These are phyloP conservation scores for Kwoniella botswanensis DNA, from an alignment of 768 basidiomycete species.

Conservation along the genomic window DNA sequence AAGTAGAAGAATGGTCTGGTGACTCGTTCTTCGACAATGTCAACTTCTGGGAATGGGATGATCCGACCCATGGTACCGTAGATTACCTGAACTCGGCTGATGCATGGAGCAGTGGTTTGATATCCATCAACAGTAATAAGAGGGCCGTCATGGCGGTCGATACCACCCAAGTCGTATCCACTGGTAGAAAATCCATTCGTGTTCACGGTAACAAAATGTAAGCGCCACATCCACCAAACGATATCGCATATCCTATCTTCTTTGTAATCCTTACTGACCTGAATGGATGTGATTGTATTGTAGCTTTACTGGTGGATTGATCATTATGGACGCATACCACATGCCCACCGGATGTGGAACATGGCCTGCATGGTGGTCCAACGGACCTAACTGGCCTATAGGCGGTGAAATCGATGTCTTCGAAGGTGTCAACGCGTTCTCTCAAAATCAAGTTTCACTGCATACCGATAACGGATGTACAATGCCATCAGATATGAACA, in stretches of 20 bases:
- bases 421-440: constrained; percentile 61
- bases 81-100: constrained; percentile 65
- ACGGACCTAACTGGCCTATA: constrained; percentile 61
- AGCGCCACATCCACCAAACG: constrained; percentile 7
- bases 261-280: no score
- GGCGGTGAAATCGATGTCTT: constrained; percentile 60
- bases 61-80: constrained; percentile 76
- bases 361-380: constrained; percentile 73
- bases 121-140: constrained; percentile 70
- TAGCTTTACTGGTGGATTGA: constrained; percentile 65
- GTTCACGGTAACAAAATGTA: constrained; percentile 63
- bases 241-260: no score
- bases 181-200: constrained; percentile 75
- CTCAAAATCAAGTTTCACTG: constrained; percentile 60
- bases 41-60: constrained; percentile 67
- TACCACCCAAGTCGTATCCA: constrained; percentile 74
- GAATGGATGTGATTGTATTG: constrained; percentile 50
- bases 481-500: constrained; percentile 42
- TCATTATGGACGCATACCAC: constrained; percentile 82
- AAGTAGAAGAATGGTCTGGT: constrained; percentile 61
- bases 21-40: constrained; percentile 80
- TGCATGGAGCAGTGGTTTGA: constrained; percentile 65
- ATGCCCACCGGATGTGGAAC: constrained; percentile 89
- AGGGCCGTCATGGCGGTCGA: constrained; percentile 88
- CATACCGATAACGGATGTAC: constrained; percentile 60